Percentiles rank a stretch among this genome's conserved stretches.
phyloP scores from a whole-genome alignment of 768 basidiomycete species.

The Lentinus brumalis region DNA sequence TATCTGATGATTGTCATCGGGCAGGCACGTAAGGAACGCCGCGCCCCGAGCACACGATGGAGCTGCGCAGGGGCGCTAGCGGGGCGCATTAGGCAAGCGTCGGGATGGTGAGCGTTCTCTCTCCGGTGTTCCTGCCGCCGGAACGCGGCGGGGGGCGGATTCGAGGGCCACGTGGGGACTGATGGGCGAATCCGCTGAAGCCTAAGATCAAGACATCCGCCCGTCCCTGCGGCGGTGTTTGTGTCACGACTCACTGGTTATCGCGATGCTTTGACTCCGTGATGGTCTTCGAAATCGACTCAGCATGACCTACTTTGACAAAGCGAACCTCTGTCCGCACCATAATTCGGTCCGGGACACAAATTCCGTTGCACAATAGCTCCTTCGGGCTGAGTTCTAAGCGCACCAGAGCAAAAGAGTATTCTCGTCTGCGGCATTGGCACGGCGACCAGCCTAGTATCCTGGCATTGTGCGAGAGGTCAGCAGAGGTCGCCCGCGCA shows the following conservation, averaged over 20 bases:
- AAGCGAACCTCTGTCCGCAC: neutral
- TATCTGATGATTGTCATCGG: conserved; percentile 5
- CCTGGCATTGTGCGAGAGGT: neutral
- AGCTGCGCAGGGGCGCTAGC: neutral
- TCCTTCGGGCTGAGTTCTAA: neutral
- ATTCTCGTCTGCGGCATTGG: neutral
- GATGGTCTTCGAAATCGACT: conserved; percentile 2
- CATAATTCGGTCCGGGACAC: neutral
- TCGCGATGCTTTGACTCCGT: neutral
- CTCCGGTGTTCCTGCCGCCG: conserved; percentile 3
- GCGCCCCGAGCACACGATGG: conserved; percentile 1
- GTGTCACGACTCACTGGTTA: neutral
- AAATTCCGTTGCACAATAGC: neutral
- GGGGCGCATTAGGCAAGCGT: conserved; percentile 5
- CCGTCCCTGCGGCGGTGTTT: neutral
- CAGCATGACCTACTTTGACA: neutral
- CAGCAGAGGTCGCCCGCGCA: neutral
- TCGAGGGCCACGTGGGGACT: neutral
- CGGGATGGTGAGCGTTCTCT: conserved; percentile 7
- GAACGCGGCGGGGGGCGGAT: conserved; percentile 20
- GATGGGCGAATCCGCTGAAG: conserved; percentile 4
- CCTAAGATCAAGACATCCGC: neutral
- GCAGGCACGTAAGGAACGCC: conserved; percentile 15
- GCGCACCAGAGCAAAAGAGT: neutral
- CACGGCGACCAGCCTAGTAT: neutral